Evolutionary conservation across 2,329 filamentous ascomycete genomes (phyloP).

Genomic region (Xylariaceae sp.): DNA sequence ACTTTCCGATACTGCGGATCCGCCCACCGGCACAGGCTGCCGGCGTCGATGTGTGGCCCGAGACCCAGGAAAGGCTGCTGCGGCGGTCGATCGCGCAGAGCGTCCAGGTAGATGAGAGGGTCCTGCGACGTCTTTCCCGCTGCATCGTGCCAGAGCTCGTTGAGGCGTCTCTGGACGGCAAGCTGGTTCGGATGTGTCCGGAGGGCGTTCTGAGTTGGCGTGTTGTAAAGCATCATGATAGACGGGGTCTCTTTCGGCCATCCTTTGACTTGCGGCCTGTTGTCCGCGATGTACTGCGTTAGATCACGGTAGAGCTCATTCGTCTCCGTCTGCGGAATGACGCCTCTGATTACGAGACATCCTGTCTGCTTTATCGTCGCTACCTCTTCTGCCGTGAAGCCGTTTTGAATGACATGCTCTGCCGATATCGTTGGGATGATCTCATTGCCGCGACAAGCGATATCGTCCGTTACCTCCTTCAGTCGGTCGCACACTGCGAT

Average conservation of each 20-base stretch:
- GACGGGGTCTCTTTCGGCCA: slow-evolving; percentile 23
- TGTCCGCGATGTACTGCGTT: not conserved
- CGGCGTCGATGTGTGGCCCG: slow-evolving; percentile 40
- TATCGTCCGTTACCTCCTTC: not conserved
- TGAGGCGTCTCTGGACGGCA: slow-evolving; percentile 30
- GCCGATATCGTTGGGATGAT: not conserved
- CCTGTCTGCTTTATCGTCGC: not conserved
- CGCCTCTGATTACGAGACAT: not conserved
- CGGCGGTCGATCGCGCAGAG: slow-evolving; percentile 33
- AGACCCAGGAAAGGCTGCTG: slow-evolving; percentile 34
- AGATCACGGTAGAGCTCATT: not conserved
- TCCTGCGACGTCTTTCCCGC: slow-evolving; percentile 18
- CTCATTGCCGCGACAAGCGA: not conserved
- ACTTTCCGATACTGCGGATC: slow-evolving; percentile 32
- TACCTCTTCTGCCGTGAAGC: not conserved
- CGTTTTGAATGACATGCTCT: not conserved
- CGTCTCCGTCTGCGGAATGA: not conserved
- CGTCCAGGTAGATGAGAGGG: slow-evolving; percentile 36
- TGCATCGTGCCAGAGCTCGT: slow-evolving; percentile 34
- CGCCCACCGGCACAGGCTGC: slow-evolving; percentile 38
- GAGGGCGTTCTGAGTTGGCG: slow-evolving; percentile 33
- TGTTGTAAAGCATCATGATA: slow-evolving; percentile 35
- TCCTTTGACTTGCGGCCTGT: not conserved
- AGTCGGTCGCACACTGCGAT: not conserved
- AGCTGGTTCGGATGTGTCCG: slow-evolving; percentile 35